Percentiles rank a stretch among this genome's conserved stretches.
Evolutionary conservation across 2,329 filamentous ascomycete genomes (phyloP).

Genomic region (Pseudocercospora cruenta): DNA sequence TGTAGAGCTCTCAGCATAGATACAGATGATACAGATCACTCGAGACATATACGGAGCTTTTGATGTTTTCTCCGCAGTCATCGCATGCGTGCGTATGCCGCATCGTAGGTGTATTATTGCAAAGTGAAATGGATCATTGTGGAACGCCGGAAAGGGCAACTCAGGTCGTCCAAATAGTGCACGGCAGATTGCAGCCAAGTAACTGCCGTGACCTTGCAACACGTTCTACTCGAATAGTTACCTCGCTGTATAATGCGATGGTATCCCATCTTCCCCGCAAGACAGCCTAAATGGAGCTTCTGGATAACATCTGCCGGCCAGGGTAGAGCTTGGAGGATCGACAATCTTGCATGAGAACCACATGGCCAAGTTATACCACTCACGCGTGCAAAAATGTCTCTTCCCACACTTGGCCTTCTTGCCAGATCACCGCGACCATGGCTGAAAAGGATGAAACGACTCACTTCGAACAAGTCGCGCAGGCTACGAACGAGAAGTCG

Average conservation of each 20-base stretch:
- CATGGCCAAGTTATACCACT: background rate
- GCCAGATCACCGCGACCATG: background rate
- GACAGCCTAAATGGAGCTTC: background rate
- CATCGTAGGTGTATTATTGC: background rate
- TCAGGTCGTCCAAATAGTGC: background rate
- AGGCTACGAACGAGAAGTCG: background rate
- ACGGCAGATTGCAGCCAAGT: background rate
- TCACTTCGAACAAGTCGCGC: background rate
- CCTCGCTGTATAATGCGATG: background rate
- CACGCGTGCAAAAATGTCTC: background rate
- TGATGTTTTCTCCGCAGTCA: background rate
- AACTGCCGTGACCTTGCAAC: background rate
- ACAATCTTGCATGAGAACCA: background rate
- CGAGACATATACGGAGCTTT: background rate
- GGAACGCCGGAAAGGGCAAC: background rate
- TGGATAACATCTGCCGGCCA: background rate
- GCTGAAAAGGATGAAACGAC: slow-evolving; percentile 5
- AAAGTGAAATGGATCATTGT: background rate
- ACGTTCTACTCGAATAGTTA: background rate
- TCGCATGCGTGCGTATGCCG: background rate
- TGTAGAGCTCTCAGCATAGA: background rate
- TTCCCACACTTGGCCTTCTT: background rate
- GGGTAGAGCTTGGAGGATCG: background rate
- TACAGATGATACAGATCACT: background rate
- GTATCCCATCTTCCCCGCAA: background rate